Percentiles rank a stretch among this genome's conserved stretches.
Conservation (phyloP, 163 green algal species). For the Prototheca stagnorum region DNA sequence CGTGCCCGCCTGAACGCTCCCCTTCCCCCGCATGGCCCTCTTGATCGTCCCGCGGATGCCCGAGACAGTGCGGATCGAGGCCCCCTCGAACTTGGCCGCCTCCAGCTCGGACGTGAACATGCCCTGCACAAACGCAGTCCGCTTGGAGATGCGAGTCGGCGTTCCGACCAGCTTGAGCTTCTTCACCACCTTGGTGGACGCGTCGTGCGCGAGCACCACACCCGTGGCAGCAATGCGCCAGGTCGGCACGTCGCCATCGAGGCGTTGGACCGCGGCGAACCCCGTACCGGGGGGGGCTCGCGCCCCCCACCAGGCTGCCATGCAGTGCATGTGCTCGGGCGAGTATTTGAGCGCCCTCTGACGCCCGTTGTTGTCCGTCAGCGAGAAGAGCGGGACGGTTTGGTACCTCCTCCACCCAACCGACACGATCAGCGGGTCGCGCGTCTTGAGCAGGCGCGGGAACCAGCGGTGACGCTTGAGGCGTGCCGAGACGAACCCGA, state of each 20-base stretch:
- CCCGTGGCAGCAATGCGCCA: slow-evolving; percentile 54
- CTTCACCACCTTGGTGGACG: slow-evolving; percentile 68
- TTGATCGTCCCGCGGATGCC: slow-evolving; percentile 94
- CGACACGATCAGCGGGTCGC: slow-evolving; percentile 83
- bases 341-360: slow-evolving; percentile 89
- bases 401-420: slow-evolving; percentile 89
- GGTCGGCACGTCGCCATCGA: slow-evolving; percentile 24
- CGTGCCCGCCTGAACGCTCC: slow-evolving; percentile 11
- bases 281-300: slow-evolving; percentile 60
- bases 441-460: slow-evolving; percentile 82
- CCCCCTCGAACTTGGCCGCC: slow-evolving; percentile 88
- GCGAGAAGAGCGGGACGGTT: slow-evolving; percentile 67
- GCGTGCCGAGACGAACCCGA: slow-evolving; percentile 69
- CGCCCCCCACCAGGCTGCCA: slow-evolving; percentile 62
- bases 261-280: slow-evolving; percentile 69
- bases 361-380: slow-evolving; percentile 67
- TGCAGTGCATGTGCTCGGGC: slow-evolving; percentile 95
- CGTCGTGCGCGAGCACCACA: slow-evolving; percentile 52
- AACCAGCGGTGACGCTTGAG: slow-evolving; percentile 93
- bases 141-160: slow-evolving; percentile 30
- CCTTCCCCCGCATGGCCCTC: slow-evolving; percentile 44
- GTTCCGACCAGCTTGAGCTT: slow-evolving; percentile 90
- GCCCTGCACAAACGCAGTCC: slow-evolving; percentile 71
- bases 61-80: slow-evolving; percentile 72
- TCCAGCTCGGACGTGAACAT: slow-evolving; percentile 86